Evolutionary conservation across 2,329 filamentous ascomycete genomes (phyloP), one percentile per base, ranked within the genome.

Genomic region (Ilyonectria robusta): DNA sequence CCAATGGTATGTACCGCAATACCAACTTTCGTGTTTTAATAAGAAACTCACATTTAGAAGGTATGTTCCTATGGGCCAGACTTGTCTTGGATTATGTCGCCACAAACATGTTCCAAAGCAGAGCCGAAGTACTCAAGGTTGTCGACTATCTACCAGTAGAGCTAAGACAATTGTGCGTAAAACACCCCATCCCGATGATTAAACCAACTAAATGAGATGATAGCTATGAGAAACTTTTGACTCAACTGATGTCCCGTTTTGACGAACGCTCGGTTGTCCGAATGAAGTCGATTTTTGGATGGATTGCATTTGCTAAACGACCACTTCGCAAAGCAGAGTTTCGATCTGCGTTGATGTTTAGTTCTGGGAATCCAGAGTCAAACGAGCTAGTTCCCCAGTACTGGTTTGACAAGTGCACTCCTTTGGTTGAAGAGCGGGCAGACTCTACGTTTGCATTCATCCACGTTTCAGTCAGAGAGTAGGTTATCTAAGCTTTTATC

Each of bases 221-320:
- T 21, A 81, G 79, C 65, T 81, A 80, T 56, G 66, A 59, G 2
- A 69, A 72, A 8, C 76, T 81, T 9, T 23, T 81, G 3, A 58
- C 72, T 0, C 73, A 75, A 10, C 74, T 79, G 1, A 40, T 48
- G 58, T 19, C 50, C 0, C 64, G 70, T 2, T 61, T 80, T 0
- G 76, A 80, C 40, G 2, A 13, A 0, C 70, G 72, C 2, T 82
- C 81, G 0, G 58, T 76, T 1, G 55, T 66, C 0, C 77, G 80
- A 2, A 46, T 81, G 5, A 70, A 63, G 19, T 75, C 68, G 1
- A 74, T 81, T 0, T 59, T 82, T 2, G 73, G 78, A 3, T 83
- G 80, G 81, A 76, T 83, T 15, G 78, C 80, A 0, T 82, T 79
- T 55, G 65, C 81, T 0, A 79, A 77, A 48, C 69, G 79, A 0